phyloP scores from a whole-genome alignment of 345 rosid species.

The Arabidopsis suecica region DNA sequence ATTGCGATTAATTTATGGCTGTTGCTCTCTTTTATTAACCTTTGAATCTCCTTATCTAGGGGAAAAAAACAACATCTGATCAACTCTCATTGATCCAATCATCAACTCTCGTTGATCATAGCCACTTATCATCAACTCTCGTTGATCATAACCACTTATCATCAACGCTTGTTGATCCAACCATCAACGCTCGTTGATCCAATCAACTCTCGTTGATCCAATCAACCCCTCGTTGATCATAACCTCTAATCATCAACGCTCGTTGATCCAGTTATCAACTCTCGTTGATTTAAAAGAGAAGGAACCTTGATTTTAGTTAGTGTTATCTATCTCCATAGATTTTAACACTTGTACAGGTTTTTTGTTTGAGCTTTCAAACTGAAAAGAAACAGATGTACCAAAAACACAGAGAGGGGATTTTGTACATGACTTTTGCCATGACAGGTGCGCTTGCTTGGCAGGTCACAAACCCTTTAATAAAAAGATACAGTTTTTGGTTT shows the following conservation, averaged over 20 bases:
- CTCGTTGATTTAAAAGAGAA: neutral
- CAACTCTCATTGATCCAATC: too few species aligned
- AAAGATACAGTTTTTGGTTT: neutral
- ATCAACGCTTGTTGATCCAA: neutral
- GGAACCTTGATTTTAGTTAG: too few species aligned
- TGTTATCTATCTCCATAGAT: neutral
- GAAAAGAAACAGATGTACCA: neutral
- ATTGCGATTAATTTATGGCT: too few species aligned
- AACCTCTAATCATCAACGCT: neutral
- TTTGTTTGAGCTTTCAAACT: constrained; percentile 7
- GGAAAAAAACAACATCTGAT: too few species aligned
- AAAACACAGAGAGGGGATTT: neutral
- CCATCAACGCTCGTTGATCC: neutral
- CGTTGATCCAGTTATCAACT: neutral
- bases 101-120: too few species aligned
- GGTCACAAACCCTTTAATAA: constrained; percentile 21
- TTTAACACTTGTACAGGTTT: neutral
- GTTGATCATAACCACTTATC: neutral
- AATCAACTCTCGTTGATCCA: neutral
- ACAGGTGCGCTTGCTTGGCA: constrained; percentile 43
- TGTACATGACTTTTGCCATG: constrained; percentile 35
- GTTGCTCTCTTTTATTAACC: too few species aligned
- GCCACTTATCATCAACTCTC: neutral
- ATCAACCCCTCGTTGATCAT: neutral
- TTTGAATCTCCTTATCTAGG: too few species aligned